phyloP scores from a whole-genome alignment of 2,329 filamentous ascomycete species.

The Fusarium kyushuense region DNA sequence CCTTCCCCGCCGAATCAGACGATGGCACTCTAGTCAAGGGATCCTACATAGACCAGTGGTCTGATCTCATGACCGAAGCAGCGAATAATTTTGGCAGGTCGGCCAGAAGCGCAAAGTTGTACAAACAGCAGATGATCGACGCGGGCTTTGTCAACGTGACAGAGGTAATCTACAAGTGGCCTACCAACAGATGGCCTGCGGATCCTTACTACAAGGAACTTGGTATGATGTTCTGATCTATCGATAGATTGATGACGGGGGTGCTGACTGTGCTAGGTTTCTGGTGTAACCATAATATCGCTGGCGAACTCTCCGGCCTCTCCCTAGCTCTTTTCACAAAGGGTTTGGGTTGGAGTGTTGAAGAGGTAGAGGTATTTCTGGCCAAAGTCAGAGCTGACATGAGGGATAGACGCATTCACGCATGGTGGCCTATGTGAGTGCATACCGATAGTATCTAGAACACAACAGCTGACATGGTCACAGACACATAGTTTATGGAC shows the following conservation, averaged over 20 bases:
- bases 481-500: slow-evolving; percentile 45
- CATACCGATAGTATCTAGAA: rapidly evolving
- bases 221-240: slow-evolving; percentile 48
- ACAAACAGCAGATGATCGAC: slow-evolving; percentile 57
- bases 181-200: slow-evolving; percentile 64
- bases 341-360: slow-evolving; percentile 51
- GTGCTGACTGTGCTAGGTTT: slow-evolving; percentile 50
- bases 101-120: slow-evolving; percentile 47
- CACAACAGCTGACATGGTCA: rapidly evolving
- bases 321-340: slow-evolving; percentile 56
- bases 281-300: slow-evolving; percentile 52
- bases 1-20: slow-evolving; percentile 55
- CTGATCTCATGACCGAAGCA: slow-evolving; percentile 48
- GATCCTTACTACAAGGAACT: slow-evolving; percentile 64
- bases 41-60: slow-evolving; percentile 48
- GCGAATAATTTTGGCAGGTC: slow-evolving; percentile 49
- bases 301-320: slow-evolving; percentile 52
- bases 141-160: slow-evolving; percentile 66
- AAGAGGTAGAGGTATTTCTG: slow-evolving; percentile 52
- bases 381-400: slow-evolving; percentile 52
- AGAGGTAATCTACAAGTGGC: slow-evolving; percentile 62
- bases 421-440: slow-evolving; percentile 56
- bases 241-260: rapidly evolving
- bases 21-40: slow-evolving; percentile 54
- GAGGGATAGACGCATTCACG: slow-evolving; percentile 52